Conservation (phyloP, 1,284 basidiomycete species). For the Heterobasidion parviporum region DNA sequence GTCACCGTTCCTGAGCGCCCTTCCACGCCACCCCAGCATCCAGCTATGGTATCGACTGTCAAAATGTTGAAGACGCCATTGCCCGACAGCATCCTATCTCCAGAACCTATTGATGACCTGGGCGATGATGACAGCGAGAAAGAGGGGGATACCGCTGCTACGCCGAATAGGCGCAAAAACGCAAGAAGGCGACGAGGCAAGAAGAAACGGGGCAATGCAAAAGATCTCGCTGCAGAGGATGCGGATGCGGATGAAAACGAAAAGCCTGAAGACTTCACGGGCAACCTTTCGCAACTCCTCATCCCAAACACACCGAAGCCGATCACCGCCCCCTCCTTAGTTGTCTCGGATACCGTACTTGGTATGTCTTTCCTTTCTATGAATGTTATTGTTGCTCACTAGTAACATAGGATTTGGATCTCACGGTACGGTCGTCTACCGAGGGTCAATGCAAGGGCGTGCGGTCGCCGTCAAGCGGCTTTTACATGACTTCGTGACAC, state of each 20-base stretch:
- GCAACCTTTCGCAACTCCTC: constrained; percentile 12
- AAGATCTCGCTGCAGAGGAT: constrained; percentile 16
- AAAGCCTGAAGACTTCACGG: neutral
- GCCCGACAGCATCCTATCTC: neutral
- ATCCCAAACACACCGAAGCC: constrained; percentile 20
- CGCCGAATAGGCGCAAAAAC: constrained; percentile 35
- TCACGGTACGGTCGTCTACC: constrained; percentile 92
- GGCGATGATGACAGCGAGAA: constrained; percentile 51
- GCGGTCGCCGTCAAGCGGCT: constrained; percentile 96
- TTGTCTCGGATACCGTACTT: constrained; percentile 73
- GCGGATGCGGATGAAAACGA: constrained; percentile 2
- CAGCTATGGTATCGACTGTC: neutral
- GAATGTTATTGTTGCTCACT: neutral
- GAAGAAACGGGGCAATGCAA: constrained; percentile 31
- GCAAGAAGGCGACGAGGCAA: constrained; percentile 32
- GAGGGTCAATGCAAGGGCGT: constrained; percentile 90
- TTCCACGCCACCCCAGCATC: too few species aligned
- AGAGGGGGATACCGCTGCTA: constrained; percentile 40
- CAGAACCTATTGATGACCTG: constrained; percentile 24
- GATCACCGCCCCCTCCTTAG: constrained; percentile 29
- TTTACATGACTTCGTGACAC: constrained; percentile 90
- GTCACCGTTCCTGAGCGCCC: too few species aligned
- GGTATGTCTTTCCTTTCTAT: constrained; percentile 38
- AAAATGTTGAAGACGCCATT: neutral
- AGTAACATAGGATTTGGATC: constrained; percentile 82